Base-by-base conservation (phyloP, 164 flowering plant genomes). In the Saururus chinensis region DNA sequence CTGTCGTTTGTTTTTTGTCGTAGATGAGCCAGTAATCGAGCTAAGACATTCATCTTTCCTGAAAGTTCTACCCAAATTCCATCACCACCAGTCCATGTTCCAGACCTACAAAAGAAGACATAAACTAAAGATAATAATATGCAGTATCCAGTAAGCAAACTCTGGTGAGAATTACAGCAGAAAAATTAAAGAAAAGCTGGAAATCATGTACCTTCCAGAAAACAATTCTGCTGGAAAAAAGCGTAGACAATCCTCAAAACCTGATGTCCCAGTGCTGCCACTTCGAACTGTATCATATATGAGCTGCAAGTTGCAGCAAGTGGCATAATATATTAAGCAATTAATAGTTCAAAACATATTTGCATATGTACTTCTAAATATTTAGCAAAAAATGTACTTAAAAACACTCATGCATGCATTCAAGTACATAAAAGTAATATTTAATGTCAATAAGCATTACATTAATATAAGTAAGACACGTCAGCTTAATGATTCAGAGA, bases 1-100 rank as follows among this genome's bases (percentile, higher is more conserved):
- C 99, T 82, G 61, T 91, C 97, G 82, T 86, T 84, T 61, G 99
- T 90, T 71, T 65, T 85, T 53, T 82, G 85, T 49, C 91, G 95
- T 58, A 95, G 69, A 53, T 90, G 92, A 59, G 84, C 86, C 56
- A 95, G 82, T 60, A 95, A 82, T 41, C 97, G 79, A 41, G 97
- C 95, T 76, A 95, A 77, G 65, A 95, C 92, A 71, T 95, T 89
- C 99, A 95, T 88, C 84, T 91, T 95, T 30, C 99, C 96, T 45
- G 97, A 95, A 21, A 91, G 73, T 74, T 95, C 99, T 69, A 95
- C 96, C 97, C 99, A 95, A 37, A 77, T 74, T 24, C 99, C 99
- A 79, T 83, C 82, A 62, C 97, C 99, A 58, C 96, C 97, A 70
- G 81, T 83, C 99, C 99, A 91, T 70, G 92, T 69, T 64, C 99